Percentiles rank a stretch among this genome's conserved stretches.
phyloP scores from a whole-genome alignment of 164 flowering plant species.

The Sedum album region DNA sequence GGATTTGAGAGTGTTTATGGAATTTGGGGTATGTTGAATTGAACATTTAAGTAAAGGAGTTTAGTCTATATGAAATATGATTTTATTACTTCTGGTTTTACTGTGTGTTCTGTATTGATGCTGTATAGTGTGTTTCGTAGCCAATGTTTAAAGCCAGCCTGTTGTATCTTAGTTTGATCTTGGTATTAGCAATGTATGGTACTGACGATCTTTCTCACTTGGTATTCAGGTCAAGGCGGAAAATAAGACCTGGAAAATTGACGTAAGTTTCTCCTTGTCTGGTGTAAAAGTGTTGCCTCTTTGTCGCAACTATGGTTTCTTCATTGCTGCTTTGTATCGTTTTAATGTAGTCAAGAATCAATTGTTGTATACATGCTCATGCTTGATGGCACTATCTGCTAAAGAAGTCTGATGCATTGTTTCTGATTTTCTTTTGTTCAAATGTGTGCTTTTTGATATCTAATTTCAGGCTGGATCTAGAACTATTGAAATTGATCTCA shows the following conservation, averaged over 20 bases:
- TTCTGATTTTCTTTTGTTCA: background rate
- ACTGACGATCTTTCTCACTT: background rate
- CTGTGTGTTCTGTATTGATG: background rate
- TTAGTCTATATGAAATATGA: background rate
- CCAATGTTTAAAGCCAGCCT: no score
- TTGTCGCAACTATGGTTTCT: no score
- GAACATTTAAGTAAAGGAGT: background rate
- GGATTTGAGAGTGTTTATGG: background rate
- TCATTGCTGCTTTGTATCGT: background rate
- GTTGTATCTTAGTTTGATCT: background rate
- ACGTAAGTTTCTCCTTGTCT: slow-evolving; percentile 44
- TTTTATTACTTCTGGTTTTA: no score
- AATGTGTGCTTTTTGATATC: background rate
- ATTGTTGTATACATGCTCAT: background rate
- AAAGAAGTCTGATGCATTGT: background rate
- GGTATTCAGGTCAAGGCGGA: slow-evolving; percentile 81
- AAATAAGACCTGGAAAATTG: slow-evolving; percentile 83
- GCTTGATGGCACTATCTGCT: background rate
- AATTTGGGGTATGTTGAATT: background rate
- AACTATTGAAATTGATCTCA: slow-evolving; percentile 78
- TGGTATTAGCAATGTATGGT: background rate
- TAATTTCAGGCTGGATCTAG: slow-evolving; percentile 73
- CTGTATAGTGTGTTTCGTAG: background rate
- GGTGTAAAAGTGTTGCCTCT: background rate
- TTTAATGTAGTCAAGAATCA: no score